Evolutionary conservation across 495 filamentous ascomycete species (phyloP).

Genomic region (Massariosphaeria phaeospora): DNA sequence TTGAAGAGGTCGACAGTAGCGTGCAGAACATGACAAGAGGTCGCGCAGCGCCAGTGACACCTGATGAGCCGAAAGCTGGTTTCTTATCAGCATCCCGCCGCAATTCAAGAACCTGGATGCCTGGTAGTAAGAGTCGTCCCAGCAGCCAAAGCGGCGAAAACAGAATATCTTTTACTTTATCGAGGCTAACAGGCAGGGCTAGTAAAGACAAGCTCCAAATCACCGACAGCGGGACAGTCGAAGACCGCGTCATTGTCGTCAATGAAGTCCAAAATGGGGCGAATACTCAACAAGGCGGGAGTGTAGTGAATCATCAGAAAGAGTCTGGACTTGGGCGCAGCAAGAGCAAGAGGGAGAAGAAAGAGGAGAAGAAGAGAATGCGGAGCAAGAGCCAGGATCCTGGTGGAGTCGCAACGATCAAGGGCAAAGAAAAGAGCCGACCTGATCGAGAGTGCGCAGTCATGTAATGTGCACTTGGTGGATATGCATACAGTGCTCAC

Average conservation of each 20-base stretch:
- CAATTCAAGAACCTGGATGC: slow-evolving; percentile 52
- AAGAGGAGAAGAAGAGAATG: slow-evolving; percentile 45
- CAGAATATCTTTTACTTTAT: slow-evolving; percentile 61
- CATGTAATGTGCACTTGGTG: slow-evolving; percentile 43
- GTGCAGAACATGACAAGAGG: slow-evolving; percentile 41
- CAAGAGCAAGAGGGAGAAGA: slow-evolving; percentile 37
- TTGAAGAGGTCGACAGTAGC: slow-evolving; percentile 26
- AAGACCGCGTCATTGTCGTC: slow-evolving; percentile 17
- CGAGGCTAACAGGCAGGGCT: slow-evolving; percentile 52
- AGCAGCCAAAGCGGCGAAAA: slow-evolving; percentile 64
- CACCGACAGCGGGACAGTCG: neutral
- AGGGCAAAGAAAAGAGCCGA: slow-evolving; percentile 34
- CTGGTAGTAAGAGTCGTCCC: slow-evolving; percentile 57
- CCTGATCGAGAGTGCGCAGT: slow-evolving; percentile 69
- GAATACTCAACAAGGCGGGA: slow-evolving; percentile 42
- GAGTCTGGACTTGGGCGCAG: slow-evolving; percentile 40
- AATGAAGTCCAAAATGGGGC: slow-evolving; percentile 16
- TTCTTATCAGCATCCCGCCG: slow-evolving; percentile 52
- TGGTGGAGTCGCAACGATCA: slow-evolving; percentile 43
- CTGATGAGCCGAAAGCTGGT: slow-evolving; percentile 50
- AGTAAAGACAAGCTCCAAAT: slow-evolving; percentile 33
- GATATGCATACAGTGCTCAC: too few relatives aligned
- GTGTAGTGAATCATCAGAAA: slow-evolving; percentile 28
- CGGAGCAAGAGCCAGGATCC: slow-evolving; percentile 41
- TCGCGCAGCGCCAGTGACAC: slow-evolving; percentile 42